Base-by-base conservation (phyloP, 2,329 filamentous ascomycete genomes). In the Fusarium nisikadoi region DNA sequence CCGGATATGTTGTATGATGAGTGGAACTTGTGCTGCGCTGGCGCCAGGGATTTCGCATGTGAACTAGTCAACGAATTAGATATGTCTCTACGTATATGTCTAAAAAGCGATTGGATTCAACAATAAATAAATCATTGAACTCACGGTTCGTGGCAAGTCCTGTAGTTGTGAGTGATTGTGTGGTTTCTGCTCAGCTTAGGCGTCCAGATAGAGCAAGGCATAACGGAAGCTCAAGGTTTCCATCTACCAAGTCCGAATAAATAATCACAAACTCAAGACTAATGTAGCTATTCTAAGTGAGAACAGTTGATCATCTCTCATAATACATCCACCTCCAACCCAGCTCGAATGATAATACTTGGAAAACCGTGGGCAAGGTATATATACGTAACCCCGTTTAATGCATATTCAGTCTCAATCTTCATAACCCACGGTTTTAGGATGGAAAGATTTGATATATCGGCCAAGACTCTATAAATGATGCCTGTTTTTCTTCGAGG, bases 1-100 rank as follows among this genome's bases (percentile, higher is more conserved):
- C 53, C 49, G 49, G 42, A 59, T 56, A 53, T 65, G 56, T 62
- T 69, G 64, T 72, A 74, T 60, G 54, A 71, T 56, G 64, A 41
- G 47, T 58, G 42, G 52, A 52, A 60, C 43, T 55, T 64, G 59
- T 65, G 49, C 36, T 68, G 35, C 61, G n/a, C 49, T 58, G 68
- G 71, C 71, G 64, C 61, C 42, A 41, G 54, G 58, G n/a, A 55
- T 16, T 43, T 53, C 58, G 23, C 33, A 54, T 43, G 47, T 68
- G n/a, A 58, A 49, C 23, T 36, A 50, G 36, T 38, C 11, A 43
- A 39, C 46, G 35, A n/a, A 6, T 43, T 43, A 53, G 54, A 58
- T 43, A 45, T 19, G 46, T 35, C 31, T 39, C 25, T 53, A 46
- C 36, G n/a, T 35, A 38, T 46, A 33, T 29, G 17, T 47, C 49